phyloP scores from a whole-genome alignment of 2,329 filamentous ascomycete species.

The Davidsoniella virescens region DNA sequence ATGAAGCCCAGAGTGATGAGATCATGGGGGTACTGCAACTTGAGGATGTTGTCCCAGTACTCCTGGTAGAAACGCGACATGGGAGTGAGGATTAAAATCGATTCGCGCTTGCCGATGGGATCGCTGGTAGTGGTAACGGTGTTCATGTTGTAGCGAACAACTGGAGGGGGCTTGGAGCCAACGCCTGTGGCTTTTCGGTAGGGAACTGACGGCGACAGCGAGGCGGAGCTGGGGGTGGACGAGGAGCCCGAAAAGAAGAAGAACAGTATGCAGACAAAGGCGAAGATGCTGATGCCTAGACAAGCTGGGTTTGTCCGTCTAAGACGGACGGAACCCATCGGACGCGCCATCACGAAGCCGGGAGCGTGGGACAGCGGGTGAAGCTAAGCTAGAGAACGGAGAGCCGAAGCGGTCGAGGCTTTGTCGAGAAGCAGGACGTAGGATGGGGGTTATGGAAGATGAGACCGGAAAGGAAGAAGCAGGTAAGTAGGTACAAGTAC shows the following conservation, averaged over 20 bases:
- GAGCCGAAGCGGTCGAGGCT: not conserved
- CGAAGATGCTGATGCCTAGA: conserved; percentile 48
- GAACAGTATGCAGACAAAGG: conserved; percentile 56
- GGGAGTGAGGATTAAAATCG: conserved; percentile 79
- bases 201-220: conserved; percentile 25
- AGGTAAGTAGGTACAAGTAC: too few species aligned
- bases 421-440: not conserved
- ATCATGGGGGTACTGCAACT: conserved; percentile 77
- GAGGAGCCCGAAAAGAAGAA: conserved; percentile 36
- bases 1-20: conserved; percentile 94
- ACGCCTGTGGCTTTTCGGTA: conserved; percentile 40
- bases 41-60: conserved; percentile 89
- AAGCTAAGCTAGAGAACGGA: not conserved
- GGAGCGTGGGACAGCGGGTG: not conserved
- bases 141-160: conserved; percentile 88
- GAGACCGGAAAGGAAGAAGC: not conserved
- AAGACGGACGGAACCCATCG: conserved; percentile 51
- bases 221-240: conserved; percentile 25
- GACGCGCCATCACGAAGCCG: conserved; percentile 32
- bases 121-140: conserved; percentile 70
- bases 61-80: conserved; percentile 83
- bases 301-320: conserved; percentile 69
- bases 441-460: not conserved
- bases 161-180: conserved; percentile 50
- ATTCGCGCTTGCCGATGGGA: conserved; percentile 66